Evolutionary conservation across 345 rosid genomes (phyloP), one percentile per base, ranked within the genome.

Genomic region (Heritiera fomes): DNA sequence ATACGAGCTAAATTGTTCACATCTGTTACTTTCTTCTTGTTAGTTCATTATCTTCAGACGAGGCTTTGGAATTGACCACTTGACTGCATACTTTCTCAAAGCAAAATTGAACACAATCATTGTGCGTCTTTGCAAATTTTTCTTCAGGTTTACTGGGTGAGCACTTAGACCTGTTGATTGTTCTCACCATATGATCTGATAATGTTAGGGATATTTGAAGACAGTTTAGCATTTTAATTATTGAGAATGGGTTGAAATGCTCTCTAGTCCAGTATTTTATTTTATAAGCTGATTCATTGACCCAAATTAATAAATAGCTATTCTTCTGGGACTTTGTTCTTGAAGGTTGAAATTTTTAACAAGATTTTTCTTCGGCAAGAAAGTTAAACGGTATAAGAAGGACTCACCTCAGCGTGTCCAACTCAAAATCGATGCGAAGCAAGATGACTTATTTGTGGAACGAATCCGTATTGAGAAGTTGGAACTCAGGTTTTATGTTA

Each of bases 61-160:
- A 59, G 97, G 98, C 59, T 84, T 92, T 85, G 95, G 97, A 69
- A 89, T 89, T 45, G 98, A 92, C 85, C 88, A 82, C 1, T 84
- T 77, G 84, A 87, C 84, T 47, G 89, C 83, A 79, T 94, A 79
- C 79, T 91, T 91, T 80, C 23, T 91, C 77, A 71, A 69, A 77
- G 82, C 78, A 66, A 94, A 94, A 84, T 41, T 88, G 17, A 76
- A 91, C 77, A 87, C 85, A n/a, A 86, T 94, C 65, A 78, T 92
- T 77, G 53, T 84, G 14, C 90, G 92, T 40, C 53, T 87, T 38
- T 91, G 93, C 93, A 76, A 69, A n/a, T 81, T 55, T 80, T 72
- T 94, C 65, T 73, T 92, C 78, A 88, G 64, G 77, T 59, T 83
- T 49, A 87, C 97, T 9, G 84, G 95, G 98, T 92, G 75, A 70